A percentile compares a stretch with the other conserved stretches of the same genome.
These are phyloP conservation scores for Magnolia changhungtana DNA, from an alignment of 164 flowering plant genomes.

Conservation along the genomic window DNA sequence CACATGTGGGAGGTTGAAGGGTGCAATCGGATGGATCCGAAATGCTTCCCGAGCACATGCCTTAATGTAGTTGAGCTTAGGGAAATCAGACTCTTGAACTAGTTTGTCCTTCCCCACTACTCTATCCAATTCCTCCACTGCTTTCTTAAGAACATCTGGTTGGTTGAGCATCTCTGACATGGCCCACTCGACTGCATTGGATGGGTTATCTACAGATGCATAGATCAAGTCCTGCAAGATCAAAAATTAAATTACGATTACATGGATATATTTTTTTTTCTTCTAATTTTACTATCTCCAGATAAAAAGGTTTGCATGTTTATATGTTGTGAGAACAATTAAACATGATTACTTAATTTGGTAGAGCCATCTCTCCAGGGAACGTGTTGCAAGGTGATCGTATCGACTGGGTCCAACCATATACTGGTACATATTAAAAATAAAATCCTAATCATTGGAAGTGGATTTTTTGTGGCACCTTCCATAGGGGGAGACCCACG, in stretches of 20 bases:
- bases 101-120: conserved; percentile 25
- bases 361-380: too few species aligned
- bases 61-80: conserved; percentile 24
- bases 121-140: conserved; percentile 18
- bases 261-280: too few species aligned
- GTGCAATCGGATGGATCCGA: conserved; percentile 25
- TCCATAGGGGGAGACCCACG: too few species aligned
- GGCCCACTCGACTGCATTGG: conserved; percentile 32
- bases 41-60: conserved; percentile 23
- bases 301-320: too few species aligned
- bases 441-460: too few species aligned
- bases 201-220: conserved; percentile 34
- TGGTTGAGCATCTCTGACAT: conserved; percentile 36
- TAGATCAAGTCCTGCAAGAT: conserved; percentile 27
- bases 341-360: too few species aligned
- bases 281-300: too few species aligned
- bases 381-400: too few species aligned
- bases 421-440: too few species aligned
- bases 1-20: conserved; percentile 31
- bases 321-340: too few species aligned
- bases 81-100: conserved; percentile 32
- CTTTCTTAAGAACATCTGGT: conserved; percentile 30
- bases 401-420: too few species aligned
- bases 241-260: not conserved
- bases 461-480: too few species aligned